Conservation (phyloP, 2,329 filamentous ascomycete species). For the Ceratocystis eucalypticola region DNA sequence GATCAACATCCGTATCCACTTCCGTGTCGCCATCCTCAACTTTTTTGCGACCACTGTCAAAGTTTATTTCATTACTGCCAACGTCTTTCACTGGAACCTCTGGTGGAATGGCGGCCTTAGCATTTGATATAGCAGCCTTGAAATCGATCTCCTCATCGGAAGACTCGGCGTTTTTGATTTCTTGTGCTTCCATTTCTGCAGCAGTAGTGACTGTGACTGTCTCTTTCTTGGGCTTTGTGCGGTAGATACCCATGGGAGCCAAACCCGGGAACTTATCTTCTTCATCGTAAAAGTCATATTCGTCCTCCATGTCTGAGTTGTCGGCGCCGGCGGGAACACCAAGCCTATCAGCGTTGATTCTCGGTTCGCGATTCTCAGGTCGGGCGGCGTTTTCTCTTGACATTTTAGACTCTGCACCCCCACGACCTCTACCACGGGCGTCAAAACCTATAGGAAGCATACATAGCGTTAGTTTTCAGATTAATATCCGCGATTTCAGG, state of each 20-base stretch:
- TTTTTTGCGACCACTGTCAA: conserved; percentile 27
- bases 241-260: conserved; percentile 44
- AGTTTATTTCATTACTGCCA: conserved; percentile 33
- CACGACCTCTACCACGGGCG: conserved; percentile 17
- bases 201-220: conserved; percentile 15
- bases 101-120: conserved; percentile 24
- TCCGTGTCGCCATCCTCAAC: conserved; percentile 22
- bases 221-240: conserved; percentile 19
- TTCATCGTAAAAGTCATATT: conserved; percentile 34
- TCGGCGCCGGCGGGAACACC: conserved; percentile 29
- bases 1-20: conserved; percentile 21
- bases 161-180: conserved; percentile 9
- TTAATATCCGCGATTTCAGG: background rate
- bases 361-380: conserved; percentile 29
- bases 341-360: conserved; percentile 45
- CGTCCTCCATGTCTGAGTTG: conserved; percentile 34
- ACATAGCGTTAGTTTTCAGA: background rate
- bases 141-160: conserved; percentile 18
- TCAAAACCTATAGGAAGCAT: conserved; percentile 5
- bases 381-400: conserved; percentile 24
- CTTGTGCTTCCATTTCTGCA: conserved; percentile 17
- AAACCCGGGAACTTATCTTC: conserved; percentile 24
- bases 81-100: conserved; percentile 43
- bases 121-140: conserved; percentile 19
- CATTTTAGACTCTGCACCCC: conserved; percentile 24